Conservation (phyloP, 225 moss, liverwort and hornwort species). For the Marchantia paleacea region DNA sequence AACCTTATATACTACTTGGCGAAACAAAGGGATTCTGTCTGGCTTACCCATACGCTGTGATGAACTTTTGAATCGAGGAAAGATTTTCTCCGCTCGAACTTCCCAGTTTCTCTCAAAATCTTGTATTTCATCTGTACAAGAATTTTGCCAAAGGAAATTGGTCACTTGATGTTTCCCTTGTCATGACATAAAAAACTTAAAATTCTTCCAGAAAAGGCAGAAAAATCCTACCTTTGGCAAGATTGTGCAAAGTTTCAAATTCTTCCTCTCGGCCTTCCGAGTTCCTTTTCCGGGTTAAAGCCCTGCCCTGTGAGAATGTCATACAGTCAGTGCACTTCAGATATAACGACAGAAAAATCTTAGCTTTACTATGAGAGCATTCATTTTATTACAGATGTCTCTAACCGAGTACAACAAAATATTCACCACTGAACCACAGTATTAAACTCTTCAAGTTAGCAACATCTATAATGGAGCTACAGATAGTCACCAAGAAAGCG, state of each 20-base stretch:
- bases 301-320: slow-evolving; percentile 26
- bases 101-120: slow-evolving; percentile 48
- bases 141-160: neutral
- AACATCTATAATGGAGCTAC: too few relatives aligned
- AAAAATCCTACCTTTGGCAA: slow-evolving; percentile 26
- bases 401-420: neutral
- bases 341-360: neutral
- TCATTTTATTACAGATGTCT: neutral
- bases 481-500: too few relatives aligned
- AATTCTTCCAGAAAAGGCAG: neutral
- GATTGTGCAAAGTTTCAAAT: slow-evolving; percentile 42
- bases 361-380: too few relatives aligned
- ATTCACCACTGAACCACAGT: neutral
- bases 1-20: too few relatives aligned
- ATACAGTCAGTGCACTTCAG: neutral
- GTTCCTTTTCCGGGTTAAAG: slow-evolving; percentile 47
- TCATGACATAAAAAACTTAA: neutral
- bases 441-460: too few relatives aligned
- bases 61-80: slow-evolving; percentile 39
- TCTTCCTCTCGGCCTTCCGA: slow-evolving; percentile 43
- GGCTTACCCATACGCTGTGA: slow-evolving; percentile 36
- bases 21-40: neutral
- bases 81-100: slow-evolving; percentile 28
- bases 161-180: neutral
- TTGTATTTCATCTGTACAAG: slow-evolving; percentile 33